Base-by-base conservation (phyloP, 2,329 filamentous ascomycete genomes). In the Trichoderma gracile region DNA sequence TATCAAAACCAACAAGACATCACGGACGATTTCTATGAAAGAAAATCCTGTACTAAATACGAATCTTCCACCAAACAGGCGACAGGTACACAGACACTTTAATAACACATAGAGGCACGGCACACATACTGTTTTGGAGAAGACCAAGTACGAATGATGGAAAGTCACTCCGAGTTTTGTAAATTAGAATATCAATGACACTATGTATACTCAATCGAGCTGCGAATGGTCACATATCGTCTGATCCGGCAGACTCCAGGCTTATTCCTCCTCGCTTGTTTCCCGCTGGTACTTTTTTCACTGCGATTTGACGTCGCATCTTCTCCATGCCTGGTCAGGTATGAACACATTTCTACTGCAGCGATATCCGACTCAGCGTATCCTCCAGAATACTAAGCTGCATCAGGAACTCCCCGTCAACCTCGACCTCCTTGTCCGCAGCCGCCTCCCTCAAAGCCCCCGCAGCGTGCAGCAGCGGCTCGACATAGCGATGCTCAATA, bases 401-500 rank as follows among this genome's bases (percentile, higher is more conserved):
- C 73, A 78, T 75, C 53, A 71, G 66, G 27, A 75, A 70, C 54
- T 77, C 75, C 5, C 58, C 62, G 33, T 73, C 73, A 1, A 72
- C 67, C 30, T 75, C 77, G 43, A 73, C 45, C 33, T 76, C 73
- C 49, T 73, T 73, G 63, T 75, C 73, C 10, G 72, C 73, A 42
- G 74, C 66, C 5, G 73, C 73, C 25, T 71, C 71, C 40, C 69
- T 69, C 52, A 82, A 63, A 52, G 66, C 73, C 68, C 74, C 77
- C 10, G 81, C 79, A 0, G 80, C 79, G 30, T 76, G 73, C 56
- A 80, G 68, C 55, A 89, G 70, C 3, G 86, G 86, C 62, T 81
- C 79, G 2, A 84, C 78, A 71, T 86, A 89, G 33, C 86, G 78
- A 69, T 86, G 81, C 71, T 85, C 82, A 23, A 88, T 82, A 0